Conservation (phyloP, 1,139 yeast species). For the Geotrichum aggregatum region DNA sequence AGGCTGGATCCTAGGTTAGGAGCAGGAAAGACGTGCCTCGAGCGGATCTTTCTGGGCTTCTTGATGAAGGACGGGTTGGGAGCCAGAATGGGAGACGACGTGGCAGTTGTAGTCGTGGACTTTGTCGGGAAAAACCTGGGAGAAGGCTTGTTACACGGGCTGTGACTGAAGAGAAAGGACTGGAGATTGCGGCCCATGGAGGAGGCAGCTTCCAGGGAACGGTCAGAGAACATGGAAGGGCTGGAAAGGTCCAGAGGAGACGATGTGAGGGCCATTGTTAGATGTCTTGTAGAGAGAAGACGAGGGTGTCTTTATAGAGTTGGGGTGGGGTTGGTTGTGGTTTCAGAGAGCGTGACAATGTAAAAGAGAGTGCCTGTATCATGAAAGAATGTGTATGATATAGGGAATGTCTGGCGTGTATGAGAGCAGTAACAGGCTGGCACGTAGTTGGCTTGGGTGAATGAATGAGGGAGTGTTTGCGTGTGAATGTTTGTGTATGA, state of each 20-base stretch:
- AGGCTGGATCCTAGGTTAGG: not conserved
- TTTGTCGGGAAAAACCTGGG: slow-evolving; percentile 6
- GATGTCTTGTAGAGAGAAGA: not conserved
- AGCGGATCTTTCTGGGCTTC: slow-evolving; percentile 1
- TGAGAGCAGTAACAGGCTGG: not conserved
- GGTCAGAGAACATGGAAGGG: not conserved
- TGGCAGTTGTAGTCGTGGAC: slow-evolving; percentile 8
- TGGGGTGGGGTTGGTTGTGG: not conserved
- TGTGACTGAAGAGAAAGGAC: slow-evolving; percentile 1
- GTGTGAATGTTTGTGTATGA: not conserved
- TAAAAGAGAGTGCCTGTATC: not conserved
- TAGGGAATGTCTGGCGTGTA: not conserved
- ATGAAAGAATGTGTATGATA: slow-evolving; percentile 1
- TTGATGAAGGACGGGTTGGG: slow-evolving; percentile 1
- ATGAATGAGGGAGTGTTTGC: not conserved
- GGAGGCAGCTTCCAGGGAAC: slow-evolving; percentile 1
- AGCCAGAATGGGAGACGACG: slow-evolving; percentile 5
- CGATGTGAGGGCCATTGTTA: slow-evolving; percentile 7
- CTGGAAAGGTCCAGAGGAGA: not conserved
- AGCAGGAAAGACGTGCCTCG: slow-evolving; percentile 1
- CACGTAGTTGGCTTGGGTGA: not conserved
- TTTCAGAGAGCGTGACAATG: not conserved
- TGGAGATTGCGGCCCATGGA: slow-evolving; percentile 6
- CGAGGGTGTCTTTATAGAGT: not conserved
- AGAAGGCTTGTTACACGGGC: slow-evolving; percentile 4